Evolutionary conservation across 2,329 filamentous ascomycete genomes (phyloP).

Genomic region (Colletotrichum plurivorum): DNA sequence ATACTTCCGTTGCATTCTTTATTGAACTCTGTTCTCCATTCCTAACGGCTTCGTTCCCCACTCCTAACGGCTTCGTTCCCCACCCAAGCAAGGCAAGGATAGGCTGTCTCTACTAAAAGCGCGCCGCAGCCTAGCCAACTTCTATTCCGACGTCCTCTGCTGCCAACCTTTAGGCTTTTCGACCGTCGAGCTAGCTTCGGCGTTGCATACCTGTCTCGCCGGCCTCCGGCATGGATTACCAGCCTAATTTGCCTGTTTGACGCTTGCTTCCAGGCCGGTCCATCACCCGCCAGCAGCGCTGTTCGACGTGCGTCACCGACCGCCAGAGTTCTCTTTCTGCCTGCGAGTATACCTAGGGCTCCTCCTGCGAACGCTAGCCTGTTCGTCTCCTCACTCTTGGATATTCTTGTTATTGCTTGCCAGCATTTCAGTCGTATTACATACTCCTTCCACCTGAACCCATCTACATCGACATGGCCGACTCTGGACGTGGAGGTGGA

Average conservation of each 20-base stretch:
- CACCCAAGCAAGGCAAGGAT: slow-evolving; percentile 15
- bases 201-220: slow-evolving; percentile 6
- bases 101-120: neutral
- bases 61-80: slow-evolving; percentile 1
- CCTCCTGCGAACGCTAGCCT: neutral
- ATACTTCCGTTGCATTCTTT: neutral
- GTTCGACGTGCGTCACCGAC: neutral
- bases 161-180: neutral
- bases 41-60: neutral
- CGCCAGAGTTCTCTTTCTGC: neutral
- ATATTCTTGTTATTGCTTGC: neutral
- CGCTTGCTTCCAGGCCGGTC: neutral
- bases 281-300: neutral
- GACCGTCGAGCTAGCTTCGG: neutral
- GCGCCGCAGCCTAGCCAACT: neutral
- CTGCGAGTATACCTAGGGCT: neutral
- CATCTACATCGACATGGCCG: slow-evolving; percentile 20
- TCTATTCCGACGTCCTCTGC: neutral
- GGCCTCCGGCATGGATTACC: slow-evolving; percentile 24
- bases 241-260: neutral
- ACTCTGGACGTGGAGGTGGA: slow-evolving; percentile 24
- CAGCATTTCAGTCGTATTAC: neutral
- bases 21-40: slow-evolving; percentile 16
- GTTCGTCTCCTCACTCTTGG: neutral
- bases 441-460: neutral